Percentiles rank a stretch among this genome's conserved stretches.
Evolutionary conservation across 495 filamentous ascomycete genomes (phyloP).

Genomic region (Podospora fimiseda): DNA sequence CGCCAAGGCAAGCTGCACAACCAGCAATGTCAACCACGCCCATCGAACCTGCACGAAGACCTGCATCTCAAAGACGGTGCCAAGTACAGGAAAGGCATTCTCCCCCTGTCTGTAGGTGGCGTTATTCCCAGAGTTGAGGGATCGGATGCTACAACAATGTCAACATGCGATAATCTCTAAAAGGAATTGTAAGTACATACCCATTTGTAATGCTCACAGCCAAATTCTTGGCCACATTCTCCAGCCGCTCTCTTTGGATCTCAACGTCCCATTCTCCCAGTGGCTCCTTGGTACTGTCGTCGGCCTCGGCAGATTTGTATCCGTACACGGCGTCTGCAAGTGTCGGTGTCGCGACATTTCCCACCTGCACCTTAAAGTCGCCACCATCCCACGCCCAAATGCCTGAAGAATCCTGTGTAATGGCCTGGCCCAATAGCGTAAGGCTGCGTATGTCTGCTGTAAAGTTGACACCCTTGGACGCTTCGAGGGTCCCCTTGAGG

Average conservation of each 20-base stretch:
- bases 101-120: neutral
- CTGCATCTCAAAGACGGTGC: constrained; percentile 5
- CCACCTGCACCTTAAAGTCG: constrained; percentile 1
- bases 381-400: constrained; percentile 11
- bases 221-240: constrained; percentile 5
- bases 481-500: neutral
- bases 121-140: neutral
- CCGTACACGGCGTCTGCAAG: constrained; percentile 8
- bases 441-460: constrained; percentile 11
- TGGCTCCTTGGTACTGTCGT: neutral
- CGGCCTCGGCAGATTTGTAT: neutral
- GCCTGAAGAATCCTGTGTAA: constrained; percentile 7
- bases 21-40: constrained; percentile 6
- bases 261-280: neutral
- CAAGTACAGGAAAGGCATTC: neutral
- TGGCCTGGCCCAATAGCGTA: constrained; percentile 1
- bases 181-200: neutral
- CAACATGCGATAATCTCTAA: neutral
- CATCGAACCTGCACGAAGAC: constrained; percentile 7
- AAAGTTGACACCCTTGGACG: constrained; percentile 1
- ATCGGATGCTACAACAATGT: neutral
- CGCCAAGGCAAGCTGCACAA: neutral
- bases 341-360: constrained; percentile 2
- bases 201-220: constrained; percentile 14
- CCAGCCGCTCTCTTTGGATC: constrained; percentile 1